These are phyloP conservation scores for Beauveria bassiana DNA, from an alignment of 2,329 filamentous ascomycete genomes.

Conservation along the genomic window DNA sequence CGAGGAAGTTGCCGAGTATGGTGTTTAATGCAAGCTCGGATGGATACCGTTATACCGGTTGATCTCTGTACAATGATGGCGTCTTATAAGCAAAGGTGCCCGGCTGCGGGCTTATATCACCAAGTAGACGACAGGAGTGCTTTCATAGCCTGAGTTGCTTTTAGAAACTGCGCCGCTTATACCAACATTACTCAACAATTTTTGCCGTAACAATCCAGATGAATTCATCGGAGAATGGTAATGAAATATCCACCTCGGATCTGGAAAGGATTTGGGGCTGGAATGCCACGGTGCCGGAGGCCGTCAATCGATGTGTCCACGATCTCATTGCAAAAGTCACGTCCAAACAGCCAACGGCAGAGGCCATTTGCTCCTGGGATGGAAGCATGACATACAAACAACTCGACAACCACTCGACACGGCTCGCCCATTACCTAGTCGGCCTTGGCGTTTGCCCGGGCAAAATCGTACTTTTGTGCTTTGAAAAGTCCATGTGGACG, in stretches of 20 bases:
- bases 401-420: slow-evolving; percentile 18
- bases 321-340: slow-evolving; percentile 31
- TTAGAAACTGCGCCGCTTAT: not conserved
- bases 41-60: not conserved
- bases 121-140: not conserved
- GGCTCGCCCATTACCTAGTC: slow-evolving; percentile 13
- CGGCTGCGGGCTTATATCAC: not conserved
- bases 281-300: slow-evolving; percentile 13
- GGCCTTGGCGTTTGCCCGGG: slow-evolving; percentile 20
- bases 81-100: not conserved
- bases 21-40: not conserved
- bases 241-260: not conserved
- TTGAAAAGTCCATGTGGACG: slow-evolving; percentile 20
- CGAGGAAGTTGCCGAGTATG: not conserved
- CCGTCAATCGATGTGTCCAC: slow-evolving; percentile 28
- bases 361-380: slow-evolving; percentile 36
- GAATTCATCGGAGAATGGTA: not conserved
- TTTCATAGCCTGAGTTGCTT: not conserved
- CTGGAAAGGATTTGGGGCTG: not conserved
- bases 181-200: not conserved
- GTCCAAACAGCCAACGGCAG: slow-evolving; percentile 21
- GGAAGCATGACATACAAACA: slow-evolving; percentile 33
- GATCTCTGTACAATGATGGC: not conserved
- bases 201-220: not conserved
- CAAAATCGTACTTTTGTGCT: slow-evolving; percentile 16